Evolutionary conservation across 1,284 basidiomycete genomes (phyloP).

Genomic region (Xerocomus minutiporus): DNA sequence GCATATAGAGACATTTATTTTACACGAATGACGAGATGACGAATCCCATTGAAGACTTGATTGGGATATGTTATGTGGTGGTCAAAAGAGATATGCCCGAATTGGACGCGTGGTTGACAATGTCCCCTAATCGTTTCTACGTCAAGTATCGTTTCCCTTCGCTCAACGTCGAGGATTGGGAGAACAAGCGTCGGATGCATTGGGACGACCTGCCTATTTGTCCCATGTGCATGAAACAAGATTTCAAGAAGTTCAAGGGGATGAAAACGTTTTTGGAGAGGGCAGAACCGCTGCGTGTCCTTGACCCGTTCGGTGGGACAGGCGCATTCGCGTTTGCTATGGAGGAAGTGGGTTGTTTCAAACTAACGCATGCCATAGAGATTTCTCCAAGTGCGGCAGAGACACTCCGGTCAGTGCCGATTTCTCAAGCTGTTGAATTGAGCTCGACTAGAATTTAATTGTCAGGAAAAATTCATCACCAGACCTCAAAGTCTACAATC

Average conservation of each 20-base stretch:
- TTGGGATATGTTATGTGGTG: slow-evolving; percentile 48
- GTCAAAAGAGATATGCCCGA: slow-evolving; percentile 34
- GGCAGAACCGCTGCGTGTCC: slow-evolving; percentile 37
- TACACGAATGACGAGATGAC: slow-evolving; percentile 41
- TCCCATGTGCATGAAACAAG: slow-evolving; percentile 38
- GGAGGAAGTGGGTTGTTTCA: slow-evolving; percentile 46
- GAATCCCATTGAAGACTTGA: slow-evolving; percentile 37
- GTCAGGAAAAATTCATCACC: slow-evolving; percentile 45
- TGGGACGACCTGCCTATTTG: slow-evolving; percentile 43
- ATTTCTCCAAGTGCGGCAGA: slow-evolving; percentile 65
- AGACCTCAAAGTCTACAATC: slow-evolving; percentile 43
- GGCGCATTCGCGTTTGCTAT: slow-evolving; percentile 61
- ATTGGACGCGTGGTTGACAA: slow-evolving; percentile 44
- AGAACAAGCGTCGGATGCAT: slow-evolving; percentile 26
- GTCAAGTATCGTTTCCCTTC: slow-evolving; percentile 45
- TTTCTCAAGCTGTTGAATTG: neutral
- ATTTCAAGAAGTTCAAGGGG: slow-evolving; percentile 30
- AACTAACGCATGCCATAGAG: slow-evolving; percentile 62
- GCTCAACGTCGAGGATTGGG: slow-evolving; percentile 40
- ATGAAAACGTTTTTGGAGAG: slow-evolving; percentile 31
- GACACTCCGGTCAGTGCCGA: slow-evolving; percentile 49
- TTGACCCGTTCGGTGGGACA: slow-evolving; percentile 65
- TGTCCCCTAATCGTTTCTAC: slow-evolving; percentile 56
- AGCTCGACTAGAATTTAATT: slow-evolving; percentile 2
- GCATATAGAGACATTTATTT: slow-evolving; percentile 29